phyloP scores from a whole-genome alignment of 2,329 filamentous ascomycete species.

The Aureobasidium sp. region DNA sequence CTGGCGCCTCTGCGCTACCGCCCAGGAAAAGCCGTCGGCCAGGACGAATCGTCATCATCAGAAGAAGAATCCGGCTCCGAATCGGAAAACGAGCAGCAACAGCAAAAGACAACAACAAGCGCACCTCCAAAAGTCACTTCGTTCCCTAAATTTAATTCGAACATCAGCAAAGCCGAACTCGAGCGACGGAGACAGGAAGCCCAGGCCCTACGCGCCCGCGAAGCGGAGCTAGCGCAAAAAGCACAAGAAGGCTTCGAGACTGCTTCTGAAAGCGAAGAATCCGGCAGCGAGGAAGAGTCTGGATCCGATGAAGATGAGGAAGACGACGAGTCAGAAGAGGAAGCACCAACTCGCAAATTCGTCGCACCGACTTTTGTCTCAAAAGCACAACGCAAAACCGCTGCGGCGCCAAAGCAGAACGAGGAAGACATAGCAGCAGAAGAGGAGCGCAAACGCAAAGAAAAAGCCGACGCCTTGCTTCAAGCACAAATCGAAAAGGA shows the following conservation, averaged over 20 bases:
- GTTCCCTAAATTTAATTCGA: slow-evolving; percentile 37
- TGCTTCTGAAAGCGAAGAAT: slow-evolving; percentile 39
- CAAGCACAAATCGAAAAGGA: slow-evolving; percentile 85
- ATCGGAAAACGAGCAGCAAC: slow-evolving; percentile 41
- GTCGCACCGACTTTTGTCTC: slow-evolving; percentile 62
- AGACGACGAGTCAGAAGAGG: slow-evolving; percentile 56
- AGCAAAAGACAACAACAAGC: slow-evolving; percentile 29
- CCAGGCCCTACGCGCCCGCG: slow-evolving; percentile 20
- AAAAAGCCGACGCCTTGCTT: slow-evolving; percentile 69
- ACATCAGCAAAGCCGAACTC: slow-evolving; percentile 38
- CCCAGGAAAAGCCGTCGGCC: slow-evolving; percentile 67
- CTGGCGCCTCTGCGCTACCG: slow-evolving; percentile 73
- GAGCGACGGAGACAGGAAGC: slow-evolving; percentile 25
- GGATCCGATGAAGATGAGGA: slow-evolving; percentile 26
- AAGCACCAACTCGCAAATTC: slow-evolving; percentile 49
- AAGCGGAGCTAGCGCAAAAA: slow-evolving; percentile 31
- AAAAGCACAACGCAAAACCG: slow-evolving; percentile 51
- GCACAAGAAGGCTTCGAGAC: slow-evolving; percentile 57
- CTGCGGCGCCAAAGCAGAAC: slow-evolving; percentile 22
- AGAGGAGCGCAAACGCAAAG: slow-evolving; percentile 54
- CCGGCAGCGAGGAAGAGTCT: slow-evolving; percentile 28
- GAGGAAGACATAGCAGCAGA: slow-evolving; percentile 37
- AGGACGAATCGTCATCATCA: slow-evolving; percentile 33
- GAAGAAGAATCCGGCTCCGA: slow-evolving; percentile 36
- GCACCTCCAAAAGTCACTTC: slow-evolving; percentile 40